These are phyloP conservation scores for Pleomassaria siparia DNA, from an alignment of 2,329 filamentous ascomycete species.

Conservation along the genomic window DNA sequence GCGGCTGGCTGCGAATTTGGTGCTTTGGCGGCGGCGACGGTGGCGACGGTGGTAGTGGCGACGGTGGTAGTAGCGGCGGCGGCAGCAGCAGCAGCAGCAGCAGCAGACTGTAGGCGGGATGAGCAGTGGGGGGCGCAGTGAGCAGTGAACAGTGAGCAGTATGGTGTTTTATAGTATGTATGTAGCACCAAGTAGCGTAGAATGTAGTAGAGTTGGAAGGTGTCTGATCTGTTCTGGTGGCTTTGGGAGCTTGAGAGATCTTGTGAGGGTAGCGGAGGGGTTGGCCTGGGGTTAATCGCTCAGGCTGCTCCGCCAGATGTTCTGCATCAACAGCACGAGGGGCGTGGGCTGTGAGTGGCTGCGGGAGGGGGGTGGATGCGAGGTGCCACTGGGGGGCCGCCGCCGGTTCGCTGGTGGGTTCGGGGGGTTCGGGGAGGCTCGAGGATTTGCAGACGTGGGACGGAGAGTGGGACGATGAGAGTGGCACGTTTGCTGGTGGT, in stretches of 20 bases:
- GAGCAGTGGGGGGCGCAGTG: no score
- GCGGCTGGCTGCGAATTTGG: not conserved
- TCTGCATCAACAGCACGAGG: conserved; percentile 13
- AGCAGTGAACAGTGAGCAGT: no score
- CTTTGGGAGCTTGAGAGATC: not conserved
- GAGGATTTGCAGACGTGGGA: not conserved
- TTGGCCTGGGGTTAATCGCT: conserved; percentile 9
- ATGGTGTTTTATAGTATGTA: no score
- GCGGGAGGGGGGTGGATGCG: conserved; percentile 3
- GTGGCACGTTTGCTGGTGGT: no score
- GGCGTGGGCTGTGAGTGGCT: conserved; percentile 11
- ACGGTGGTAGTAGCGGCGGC: not conserved
- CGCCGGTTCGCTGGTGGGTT: not conserved
- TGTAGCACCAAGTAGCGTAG: no score
- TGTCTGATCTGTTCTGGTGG: not conserved
- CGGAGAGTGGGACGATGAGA: no score
- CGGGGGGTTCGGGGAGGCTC: conserved; percentile 2
- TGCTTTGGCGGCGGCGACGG: not conserved
- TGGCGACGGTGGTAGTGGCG: not conserved
- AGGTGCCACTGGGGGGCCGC: no score
- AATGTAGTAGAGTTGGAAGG: no score
- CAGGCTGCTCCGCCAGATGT: conserved; percentile 19
- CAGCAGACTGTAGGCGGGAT: no score
- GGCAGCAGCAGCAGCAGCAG: not conserved
- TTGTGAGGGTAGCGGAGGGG: conserved; percentile 4